phyloP scores from a whole-genome alignment of 2,329 filamentous ascomycete genomes.

The Paecilomyces sp. region DNA sequence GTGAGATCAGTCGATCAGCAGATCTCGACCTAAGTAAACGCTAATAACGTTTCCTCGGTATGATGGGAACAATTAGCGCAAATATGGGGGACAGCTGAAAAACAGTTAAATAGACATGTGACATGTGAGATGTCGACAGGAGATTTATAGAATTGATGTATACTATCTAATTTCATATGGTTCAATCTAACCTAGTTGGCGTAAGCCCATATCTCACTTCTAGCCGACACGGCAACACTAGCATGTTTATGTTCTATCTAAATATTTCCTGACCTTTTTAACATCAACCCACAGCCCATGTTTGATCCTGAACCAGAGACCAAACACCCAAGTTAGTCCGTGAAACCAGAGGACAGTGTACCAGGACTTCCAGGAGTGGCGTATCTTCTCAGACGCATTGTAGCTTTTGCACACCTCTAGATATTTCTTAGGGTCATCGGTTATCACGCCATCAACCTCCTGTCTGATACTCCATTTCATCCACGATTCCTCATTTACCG shows the following conservation, averaged over 20 bases:
- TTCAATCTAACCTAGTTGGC: background rate
- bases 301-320: slow-evolving; percentile 3
- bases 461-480: background rate
- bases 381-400: slow-evolving; percentile 1
- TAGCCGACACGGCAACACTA: background rate
- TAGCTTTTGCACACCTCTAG: slow-evolving; percentile 1
- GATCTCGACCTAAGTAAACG: background rate
- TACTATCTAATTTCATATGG: background rate
- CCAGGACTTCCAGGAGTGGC: slow-evolving; percentile 4
- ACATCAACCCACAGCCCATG: slow-evolving; percentile 4
- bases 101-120: background rate
- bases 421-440: slow-evolving; percentile 1
- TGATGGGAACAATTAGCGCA: background rate
- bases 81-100: background rate
- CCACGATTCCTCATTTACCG: background rate
- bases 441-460: background rate
- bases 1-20: background rate
- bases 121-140: background rate
- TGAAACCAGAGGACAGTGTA: slow-evolving; percentile 2
- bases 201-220: background rate
- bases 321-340: background rate
- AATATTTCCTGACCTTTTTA: background rate
- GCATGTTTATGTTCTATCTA: background rate
- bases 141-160: background rate
- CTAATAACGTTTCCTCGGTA: background rate